Conservation (phyloP, 2,329 filamentous ascomycete genomes). For the Zymoseptoria brevis region DNA sequence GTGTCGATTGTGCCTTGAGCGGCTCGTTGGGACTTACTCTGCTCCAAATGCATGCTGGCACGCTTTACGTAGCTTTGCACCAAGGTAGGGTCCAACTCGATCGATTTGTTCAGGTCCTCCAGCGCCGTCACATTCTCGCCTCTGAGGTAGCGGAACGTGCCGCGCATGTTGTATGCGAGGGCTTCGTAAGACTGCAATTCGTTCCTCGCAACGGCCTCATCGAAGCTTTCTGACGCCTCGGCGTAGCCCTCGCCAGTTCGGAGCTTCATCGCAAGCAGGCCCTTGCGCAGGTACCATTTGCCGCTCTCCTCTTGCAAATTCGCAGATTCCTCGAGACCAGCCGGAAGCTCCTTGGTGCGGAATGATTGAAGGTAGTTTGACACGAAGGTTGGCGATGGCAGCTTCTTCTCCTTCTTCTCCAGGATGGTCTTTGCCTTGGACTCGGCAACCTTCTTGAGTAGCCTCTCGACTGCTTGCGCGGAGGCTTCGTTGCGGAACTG, state of each 20-base stretch:
- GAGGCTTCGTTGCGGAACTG: conserved; percentile 88
- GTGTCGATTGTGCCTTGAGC: conserved; percentile 26
- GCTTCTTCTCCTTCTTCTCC: conserved; percentile 67
- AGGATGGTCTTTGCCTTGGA: conserved; percentile 87
- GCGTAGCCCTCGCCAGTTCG: conserved; percentile 89
- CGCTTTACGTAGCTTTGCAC: conserved; percentile 99
- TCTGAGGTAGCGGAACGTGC: conserved; percentile 87
- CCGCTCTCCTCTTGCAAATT: conserved; percentile 72
- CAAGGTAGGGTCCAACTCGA: conserved; percentile 77
- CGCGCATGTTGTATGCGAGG: conserved; percentile 90
- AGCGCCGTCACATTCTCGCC: conserved; percentile 81
- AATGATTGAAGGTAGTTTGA: conserved; percentile 99
- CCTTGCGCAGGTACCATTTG: conserved; percentile 76
- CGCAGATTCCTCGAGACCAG: conserved; percentile 71
- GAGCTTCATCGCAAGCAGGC: conserved; percentile 70
- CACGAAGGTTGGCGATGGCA: conserved; percentile 93
- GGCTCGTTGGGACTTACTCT: conserved; percentile 49
- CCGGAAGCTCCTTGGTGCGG: conserved; percentile 70
- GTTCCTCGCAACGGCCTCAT: conserved; percentile 75
- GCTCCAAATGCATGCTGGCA: conserved; percentile 93
- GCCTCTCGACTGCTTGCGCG: conserved; percentile 79
- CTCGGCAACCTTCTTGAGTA: conserved; percentile 95
- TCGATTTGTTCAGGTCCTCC: conserved; percentile 80
- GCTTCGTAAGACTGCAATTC: conserved; percentile 78
- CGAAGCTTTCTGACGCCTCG: conserved; percentile 76